These are phyloP conservation scores for Hsuehochloa calcarea DNA, from an alignment of 176 grass and related monocot genomes.

Conservation along the genomic window DNA sequence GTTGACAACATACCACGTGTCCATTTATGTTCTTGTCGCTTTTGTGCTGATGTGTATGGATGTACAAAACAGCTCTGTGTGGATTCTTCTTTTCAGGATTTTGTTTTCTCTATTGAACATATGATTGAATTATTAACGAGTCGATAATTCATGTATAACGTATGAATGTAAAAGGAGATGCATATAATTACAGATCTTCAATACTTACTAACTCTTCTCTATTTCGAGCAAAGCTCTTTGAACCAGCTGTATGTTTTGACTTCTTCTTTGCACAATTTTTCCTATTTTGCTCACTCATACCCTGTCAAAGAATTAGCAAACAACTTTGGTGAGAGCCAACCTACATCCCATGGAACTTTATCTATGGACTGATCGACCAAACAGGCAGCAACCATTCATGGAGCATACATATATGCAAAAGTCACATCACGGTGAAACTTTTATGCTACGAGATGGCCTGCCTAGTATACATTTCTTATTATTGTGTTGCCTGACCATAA, in stretches of 20 bases:
- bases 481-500: too few relatives aligned
- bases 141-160: neutral
- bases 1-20: neutral
- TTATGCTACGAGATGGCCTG: too few relatives aligned
- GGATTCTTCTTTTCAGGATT: neutral
- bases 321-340: too few relatives aligned
- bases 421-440: too few relatives aligned
- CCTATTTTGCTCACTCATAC: neutral
- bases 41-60: neutral
- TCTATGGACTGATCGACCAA: too few relatives aligned
- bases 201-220: neutral
- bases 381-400: too few relatives aligned
- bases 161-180: neutral
- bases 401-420: too few relatives aligned
- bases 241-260: neutral
- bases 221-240: slow-evolving; percentile 13
- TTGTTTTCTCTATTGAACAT: neutral
- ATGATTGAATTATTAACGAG: neutral
- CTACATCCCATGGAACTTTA: too few relatives aligned
- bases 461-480: too few relatives aligned
- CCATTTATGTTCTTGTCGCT: neutral
- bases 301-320: neutral
- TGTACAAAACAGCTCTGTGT: neutral
- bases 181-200: too few relatives aligned
- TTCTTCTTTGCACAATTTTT: neutral